These are phyloP conservation scores for Botrytis squamosa DNA, from an alignment of 2,329 filamentous ascomycete species.

Conservation along the genomic window DNA sequence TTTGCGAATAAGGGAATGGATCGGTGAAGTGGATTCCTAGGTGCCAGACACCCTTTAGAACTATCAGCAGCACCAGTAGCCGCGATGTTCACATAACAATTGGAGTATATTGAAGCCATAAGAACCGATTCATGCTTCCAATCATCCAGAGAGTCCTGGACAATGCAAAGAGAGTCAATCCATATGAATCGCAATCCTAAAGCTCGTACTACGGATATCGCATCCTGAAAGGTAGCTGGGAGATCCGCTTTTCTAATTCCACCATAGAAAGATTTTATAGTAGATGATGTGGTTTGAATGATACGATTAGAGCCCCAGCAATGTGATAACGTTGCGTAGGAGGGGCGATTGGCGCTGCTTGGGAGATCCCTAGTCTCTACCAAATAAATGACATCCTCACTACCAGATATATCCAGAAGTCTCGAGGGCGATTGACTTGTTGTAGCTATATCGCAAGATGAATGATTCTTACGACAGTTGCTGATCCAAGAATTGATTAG, in stretches of 20 bases:
- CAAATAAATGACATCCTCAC: neutral
- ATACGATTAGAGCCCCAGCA: neutral
- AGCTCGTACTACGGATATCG: neutral
- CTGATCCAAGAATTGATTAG: neutral
- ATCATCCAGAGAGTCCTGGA: neutral
- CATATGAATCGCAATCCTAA: neutral
- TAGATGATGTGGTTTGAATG: neutral
- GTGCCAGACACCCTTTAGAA: neutral
- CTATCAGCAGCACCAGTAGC: neutral
- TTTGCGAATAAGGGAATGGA: neutral
- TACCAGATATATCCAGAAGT: neutral
- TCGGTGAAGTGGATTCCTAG: neutral
- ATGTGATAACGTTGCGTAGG: neutral
- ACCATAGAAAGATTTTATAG: too few relatives aligned
- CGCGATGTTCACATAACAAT: neutral
- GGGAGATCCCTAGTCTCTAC: neutral
- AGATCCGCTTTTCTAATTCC: neutral
- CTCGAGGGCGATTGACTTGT: neutral
- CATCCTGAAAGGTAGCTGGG: neutral
- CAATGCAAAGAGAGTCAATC: neutral
- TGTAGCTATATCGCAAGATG: neutral
- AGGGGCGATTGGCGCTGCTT: neutral
- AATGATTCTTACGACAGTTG: neutral
- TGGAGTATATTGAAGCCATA: neutral
- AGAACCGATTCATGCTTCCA: neutral